phyloP scores from a whole-genome alignment of 345 rosid species.

The Geranium rotundifolium region DNA sequence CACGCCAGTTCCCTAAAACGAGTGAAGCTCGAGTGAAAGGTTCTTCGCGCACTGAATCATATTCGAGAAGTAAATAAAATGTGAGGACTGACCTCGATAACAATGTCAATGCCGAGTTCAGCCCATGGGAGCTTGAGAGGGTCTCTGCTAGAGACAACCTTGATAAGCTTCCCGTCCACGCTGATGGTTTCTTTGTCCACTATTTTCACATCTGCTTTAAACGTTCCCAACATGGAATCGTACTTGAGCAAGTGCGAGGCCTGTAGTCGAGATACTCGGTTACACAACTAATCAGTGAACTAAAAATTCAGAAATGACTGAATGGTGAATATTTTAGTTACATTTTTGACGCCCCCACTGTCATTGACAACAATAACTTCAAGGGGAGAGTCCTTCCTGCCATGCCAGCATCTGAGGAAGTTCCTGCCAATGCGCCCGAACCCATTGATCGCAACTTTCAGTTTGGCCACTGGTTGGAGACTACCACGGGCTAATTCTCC shows the following conservation, averaged over 20 bases:
- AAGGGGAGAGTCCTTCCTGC: conserved; percentile 82
- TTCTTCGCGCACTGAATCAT: not conserved
- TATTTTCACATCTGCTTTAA: conserved; percentile 83
- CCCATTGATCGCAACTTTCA: conserved; percentile 96
- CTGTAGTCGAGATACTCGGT: conserved; percentile 20
- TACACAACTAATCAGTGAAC: not conserved
- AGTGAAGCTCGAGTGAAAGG: too few species aligned
- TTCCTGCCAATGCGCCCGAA: conserved; percentile 97
- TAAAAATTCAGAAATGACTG: not conserved
- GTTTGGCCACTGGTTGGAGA: conserved; percentile 66
- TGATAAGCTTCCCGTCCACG: conserved; percentile 82
- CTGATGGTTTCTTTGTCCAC: conserved; percentile 67
- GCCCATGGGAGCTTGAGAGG: conserved; percentile 99
- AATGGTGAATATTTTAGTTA: conserved; percentile 17
- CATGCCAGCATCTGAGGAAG: conserved; percentile 99
- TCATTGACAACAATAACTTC: conserved; percentile 88
- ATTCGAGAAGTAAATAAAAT: not conserved
- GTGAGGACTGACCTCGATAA: conserved; percentile 54
- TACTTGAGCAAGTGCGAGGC: conserved; percentile 96
- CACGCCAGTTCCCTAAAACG: conserved; percentile 80
- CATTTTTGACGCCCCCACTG: conserved; percentile 98
- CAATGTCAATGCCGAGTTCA: conserved; percentile 93
- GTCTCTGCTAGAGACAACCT: conserved; percentile 86
- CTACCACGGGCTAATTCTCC: conserved; percentile 36
- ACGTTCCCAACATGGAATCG: conserved; percentile 91